phyloP scores from a whole-genome alignment of 1,284 basidiomycete species.

The Cutaneotrichosporon sp. region DNA sequence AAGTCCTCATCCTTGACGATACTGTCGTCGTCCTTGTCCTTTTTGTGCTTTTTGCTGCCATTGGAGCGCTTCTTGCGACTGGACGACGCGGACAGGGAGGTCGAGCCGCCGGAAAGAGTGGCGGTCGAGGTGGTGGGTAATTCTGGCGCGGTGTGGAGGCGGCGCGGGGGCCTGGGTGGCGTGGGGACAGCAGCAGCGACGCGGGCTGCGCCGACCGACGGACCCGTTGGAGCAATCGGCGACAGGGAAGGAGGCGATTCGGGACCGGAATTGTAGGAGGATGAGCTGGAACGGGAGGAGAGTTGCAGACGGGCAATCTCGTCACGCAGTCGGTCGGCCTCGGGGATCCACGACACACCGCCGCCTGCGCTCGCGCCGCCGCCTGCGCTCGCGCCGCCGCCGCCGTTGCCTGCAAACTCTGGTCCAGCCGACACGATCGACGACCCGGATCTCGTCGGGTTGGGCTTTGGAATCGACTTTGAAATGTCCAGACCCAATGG shows the following conservation, averaged over 20 bases:
- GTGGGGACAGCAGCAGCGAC: neutral
- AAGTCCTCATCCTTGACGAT: slow-evolving; percentile 76
- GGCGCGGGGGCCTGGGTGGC: slow-evolving; percentile 16
- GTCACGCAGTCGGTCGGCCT: slow-evolving; percentile 49
- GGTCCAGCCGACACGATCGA: slow-evolving; percentile 13
- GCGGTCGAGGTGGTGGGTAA: slow-evolving; percentile 9
- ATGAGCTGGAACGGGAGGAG: slow-evolving; percentile 57
- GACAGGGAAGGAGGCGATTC: slow-evolving; percentile 16
- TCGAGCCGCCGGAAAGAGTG: neutral
- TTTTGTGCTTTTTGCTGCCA: slow-evolving; percentile 28
- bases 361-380: neutral
- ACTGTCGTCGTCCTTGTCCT: slow-evolving; percentile 59
- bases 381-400: neutral
- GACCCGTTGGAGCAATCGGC: slow-evolving; percentile 11
- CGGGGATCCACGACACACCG: slow-evolving; percentile 44
- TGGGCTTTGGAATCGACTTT: slow-evolving; percentile 36
- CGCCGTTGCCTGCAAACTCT: slow-evolving; percentile 18
- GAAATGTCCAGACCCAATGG: slow-evolving; percentile 44
- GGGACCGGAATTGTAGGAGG: slow-evolving; percentile 20
- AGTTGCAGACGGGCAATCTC: slow-evolving; percentile 50
- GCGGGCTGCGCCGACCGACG: too few species aligned
- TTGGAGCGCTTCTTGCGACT: slow-evolving; percentile 25
- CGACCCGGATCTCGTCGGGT: slow-evolving; percentile 16
- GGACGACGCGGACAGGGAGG: slow-evolving; percentile 3
- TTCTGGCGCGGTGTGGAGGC: slow-evolving; percentile 9